Evolutionary conservation across 495 filamentous ascomycete species (phyloP), one percentile per base, ranked within the genome.

Genomic region (Penicillium cataractarum): DNA sequence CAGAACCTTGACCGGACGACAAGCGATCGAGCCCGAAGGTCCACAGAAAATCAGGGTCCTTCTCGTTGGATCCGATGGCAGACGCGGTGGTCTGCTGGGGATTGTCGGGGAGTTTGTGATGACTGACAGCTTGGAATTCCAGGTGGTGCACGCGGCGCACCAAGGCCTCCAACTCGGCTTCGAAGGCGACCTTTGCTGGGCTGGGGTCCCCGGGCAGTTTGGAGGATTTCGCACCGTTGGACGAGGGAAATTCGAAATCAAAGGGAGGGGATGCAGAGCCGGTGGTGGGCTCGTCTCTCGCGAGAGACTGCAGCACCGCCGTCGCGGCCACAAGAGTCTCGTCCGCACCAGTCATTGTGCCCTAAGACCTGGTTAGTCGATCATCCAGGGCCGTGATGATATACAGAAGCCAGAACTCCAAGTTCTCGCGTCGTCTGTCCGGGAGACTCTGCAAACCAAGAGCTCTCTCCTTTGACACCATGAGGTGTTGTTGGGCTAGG

Each of bases 151-250:
- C 80, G 49, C 90, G 79, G 59, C 84, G 78, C 54, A 86, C 81
- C 58, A 94, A 81, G 57, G 87, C 84, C 57, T 86, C 83, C 53
- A 94, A 82, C 71, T 92, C 90, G 59, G 78, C 78, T 74, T 92
- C 90, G 51, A 94, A 83, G 49, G 82, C 80, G 61, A 79, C 76
- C 77, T 94, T 94, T 51, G 87, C 83, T 57, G 82, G 67, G 62
- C 76, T 87, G 37, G 82, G 71, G 35, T 80, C 79, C 61, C 91
- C 90, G n/a, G 91, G 90, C 6, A 93, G 74, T 56, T 78, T 80
- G 63, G 88, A 70, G 58, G 77, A 70, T 63, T 82, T 82, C 52
- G 68, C 57, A 49, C 77, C 76, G 58, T 80, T 84, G 49, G 71
- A 61, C 3, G 74, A 65, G 13, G 70, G 59, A 49, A 74, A 70